phyloP scores from a whole-genome alignment of 2,329 filamentous ascomycete species.

The Paecilomyces sp. region DNA sequence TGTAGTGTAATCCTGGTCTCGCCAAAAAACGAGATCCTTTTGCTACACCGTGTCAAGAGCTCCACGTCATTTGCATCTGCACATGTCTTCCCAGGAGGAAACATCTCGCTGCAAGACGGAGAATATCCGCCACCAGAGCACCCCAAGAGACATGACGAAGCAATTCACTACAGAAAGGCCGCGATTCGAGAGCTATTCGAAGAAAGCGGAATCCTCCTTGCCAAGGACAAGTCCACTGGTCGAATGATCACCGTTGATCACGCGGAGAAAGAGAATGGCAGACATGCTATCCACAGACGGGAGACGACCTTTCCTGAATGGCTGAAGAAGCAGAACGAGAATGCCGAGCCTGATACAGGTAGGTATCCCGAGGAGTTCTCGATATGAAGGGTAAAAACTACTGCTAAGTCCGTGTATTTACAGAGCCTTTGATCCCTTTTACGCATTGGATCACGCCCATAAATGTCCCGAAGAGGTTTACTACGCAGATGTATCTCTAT shows the following conservation, averaged over 20 bases:
- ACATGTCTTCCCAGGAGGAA: conserved; percentile 89
- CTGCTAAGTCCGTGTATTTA: not conserved
- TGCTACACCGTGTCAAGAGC: conserved; percentile 77
- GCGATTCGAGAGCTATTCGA: conserved; percentile 92
- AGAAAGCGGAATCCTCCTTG: conserved; percentile 83
- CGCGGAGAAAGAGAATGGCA: conserved; percentile 55
- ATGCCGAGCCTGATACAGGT: conserved; percentile 53
- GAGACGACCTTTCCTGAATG: conserved; percentile 62
- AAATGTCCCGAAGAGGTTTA: conserved; percentile 68
- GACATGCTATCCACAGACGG: conserved; percentile 62
- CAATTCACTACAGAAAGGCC: conserved; percentile 66
- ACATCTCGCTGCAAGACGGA: conserved; percentile 72
- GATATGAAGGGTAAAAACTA: not conserved
- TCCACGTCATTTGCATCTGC: conserved; percentile 82
- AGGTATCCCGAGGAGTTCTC: conserved; percentile 1
- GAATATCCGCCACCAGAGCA: conserved; percentile 43
- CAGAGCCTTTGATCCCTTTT: conserved; percentile 67
- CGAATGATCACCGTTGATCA: conserved; percentile 56
- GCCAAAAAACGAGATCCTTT: conserved; percentile 75
- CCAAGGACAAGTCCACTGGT: conserved; percentile 35
- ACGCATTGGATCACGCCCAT: conserved; percentile 85
- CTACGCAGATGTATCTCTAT: conserved; percentile 96
- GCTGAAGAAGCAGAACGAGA: conserved; percentile 34
- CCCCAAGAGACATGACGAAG: conserved; percentile 60
- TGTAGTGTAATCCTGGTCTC: conserved; percentile 76